Evolutionary conservation across 164 flowering plant species (phyloP), one percentile per base, ranked within the genome.

Genomic region (Vitis vinifera): DNA sequence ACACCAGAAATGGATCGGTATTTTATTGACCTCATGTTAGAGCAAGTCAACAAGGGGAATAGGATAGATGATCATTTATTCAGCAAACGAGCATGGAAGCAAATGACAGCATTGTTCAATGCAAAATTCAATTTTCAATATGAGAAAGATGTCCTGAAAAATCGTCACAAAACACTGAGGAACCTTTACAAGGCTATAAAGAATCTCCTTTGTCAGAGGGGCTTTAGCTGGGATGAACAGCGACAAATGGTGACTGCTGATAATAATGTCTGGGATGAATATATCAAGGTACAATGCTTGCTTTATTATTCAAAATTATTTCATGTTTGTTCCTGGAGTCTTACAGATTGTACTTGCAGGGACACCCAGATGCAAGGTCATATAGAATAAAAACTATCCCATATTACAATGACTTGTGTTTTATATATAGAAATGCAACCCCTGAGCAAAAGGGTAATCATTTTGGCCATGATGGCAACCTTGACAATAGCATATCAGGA

Each of bases 1-100:
- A 85, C 90, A 23, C 87, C 89, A 48, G 84, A 85, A 70, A 87
- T 89, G 93, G 89, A 87, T 71, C 75, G 77, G 11, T 89, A 61
- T 75, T 86, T 85, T 71, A 81, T 87, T 62, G 85, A 84, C 31
- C 82, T 87, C 13, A 78, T 87, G 78, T n/a, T 83, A 63, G 91
- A 86, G 65, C 83, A 89, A 71, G 87, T 83, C 4, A 60, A 64
- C 56, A 78, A 67, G 69, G 89, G 88, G 12, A 79, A 76, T 15
- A 81, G 62, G 67, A 67, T 75, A 63, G 87, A 86, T 72, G 85
- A 82, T 70, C 79, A 82, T 51, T 75, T 81, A 19, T 86, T 86
- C 67, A 76, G 85, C 63, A 84, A 83, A 77, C 73, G 71, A 48
- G 85, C 85, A 50, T 89, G 93, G 90, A 83, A 73, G 53, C 80